Evolutionary conservation across 768 basidiomycete species (phyloP).

Genomic region (Tephrocybe sp.): DNA sequence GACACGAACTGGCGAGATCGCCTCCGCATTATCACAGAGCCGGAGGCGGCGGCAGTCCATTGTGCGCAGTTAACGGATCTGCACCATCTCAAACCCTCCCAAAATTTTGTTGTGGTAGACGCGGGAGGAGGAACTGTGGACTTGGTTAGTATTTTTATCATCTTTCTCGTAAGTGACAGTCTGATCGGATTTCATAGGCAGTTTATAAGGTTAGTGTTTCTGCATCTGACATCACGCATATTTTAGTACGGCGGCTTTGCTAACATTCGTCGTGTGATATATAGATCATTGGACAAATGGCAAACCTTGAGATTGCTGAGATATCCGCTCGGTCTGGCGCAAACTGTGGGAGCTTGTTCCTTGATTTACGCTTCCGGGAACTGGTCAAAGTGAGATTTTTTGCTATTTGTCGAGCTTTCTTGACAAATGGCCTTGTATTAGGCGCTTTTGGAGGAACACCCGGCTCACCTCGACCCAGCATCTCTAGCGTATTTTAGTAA

Average conservation of each 20-base stretch:
- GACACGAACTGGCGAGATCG: conserved; percentile 80
- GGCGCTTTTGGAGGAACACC: conserved; percentile 74
- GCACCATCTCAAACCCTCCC: conserved; percentile 73
- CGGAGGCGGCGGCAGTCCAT: conserved; percentile 89
- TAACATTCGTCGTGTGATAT: conserved; percentile 21
- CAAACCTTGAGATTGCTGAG: conserved; percentile 87
- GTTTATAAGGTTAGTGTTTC: conserved; percentile 49
- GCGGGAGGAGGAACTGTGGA: conserved; percentile 81
- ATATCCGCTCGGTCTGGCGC: conserved; percentile 86
- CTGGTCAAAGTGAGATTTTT: conserved; percentile 54
- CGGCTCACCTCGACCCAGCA: conserved; percentile 77
- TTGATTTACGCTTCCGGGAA: conserved; percentile 83
- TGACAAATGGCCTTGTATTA: conserved; percentile 7
- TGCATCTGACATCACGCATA: not conserved
- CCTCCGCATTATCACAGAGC: conserved; percentile 77
- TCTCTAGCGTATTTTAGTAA: conserved; percentile 80
- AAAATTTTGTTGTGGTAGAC: conserved; percentile 91
- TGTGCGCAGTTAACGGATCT: conserved; percentile 80
- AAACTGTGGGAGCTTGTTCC: conserved; percentile 84
- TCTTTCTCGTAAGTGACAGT: conserved; percentile 23
- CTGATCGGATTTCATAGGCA: conserved; percentile 28
- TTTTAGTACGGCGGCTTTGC: not conserved
- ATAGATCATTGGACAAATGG: conserved; percentile 73
- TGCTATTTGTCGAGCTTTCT: conserved; percentile 1
- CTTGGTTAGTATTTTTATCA: conserved; percentile 17